Conservation (phyloP, 2,329 filamentous ascomycete species). For the Fusarium sp. region DNA sequence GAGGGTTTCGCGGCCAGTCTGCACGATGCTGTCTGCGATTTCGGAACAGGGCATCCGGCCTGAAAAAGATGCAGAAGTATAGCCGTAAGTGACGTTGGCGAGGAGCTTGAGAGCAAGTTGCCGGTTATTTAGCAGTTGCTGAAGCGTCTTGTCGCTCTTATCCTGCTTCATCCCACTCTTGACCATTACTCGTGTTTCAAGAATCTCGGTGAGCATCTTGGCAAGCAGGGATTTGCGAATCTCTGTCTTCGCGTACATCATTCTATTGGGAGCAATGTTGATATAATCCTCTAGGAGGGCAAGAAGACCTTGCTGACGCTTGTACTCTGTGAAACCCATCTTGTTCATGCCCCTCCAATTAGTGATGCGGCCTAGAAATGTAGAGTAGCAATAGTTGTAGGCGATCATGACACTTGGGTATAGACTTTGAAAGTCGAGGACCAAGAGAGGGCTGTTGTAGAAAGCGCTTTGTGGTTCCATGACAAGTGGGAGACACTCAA, state of each 20-base stretch:
- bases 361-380: constrained; percentile 88
- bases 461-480: constrained; percentile 98
- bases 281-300: constrained; percentile 86
- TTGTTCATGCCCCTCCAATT: constrained; percentile 94
- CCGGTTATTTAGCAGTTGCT: constrained; percentile 91
- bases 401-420: constrained; percentile 99
- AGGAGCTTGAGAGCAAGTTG: constrained; percentile 95
- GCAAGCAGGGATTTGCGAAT: constrained; percentile 92
- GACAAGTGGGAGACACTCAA: constrained; percentile 94
- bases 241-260: constrained; percentile 91
- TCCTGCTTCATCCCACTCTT: constrained; percentile 97
- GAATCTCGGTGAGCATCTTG: constrained; percentile 96
- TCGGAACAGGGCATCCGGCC: constrained; percentile 98
- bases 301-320: constrained; percentile 81
- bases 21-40: constrained; percentile 98
- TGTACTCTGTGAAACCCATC: constrained; percentile 93
- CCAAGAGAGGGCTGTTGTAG: constrained; percentile 89
- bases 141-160: constrained; percentile 88
- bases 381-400: constrained; percentile 99
- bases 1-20: constrained; percentile 93
- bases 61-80: constrained; percentile 96
- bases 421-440: constrained; percentile 95
- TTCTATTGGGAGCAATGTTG: constrained; percentile 95
- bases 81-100: constrained; percentile 99
- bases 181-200: constrained; percentile 97